phyloP scores from a whole-genome alignment of 495 filamentous ascomycete genomes.

The Daldinia loculata region DNA sequence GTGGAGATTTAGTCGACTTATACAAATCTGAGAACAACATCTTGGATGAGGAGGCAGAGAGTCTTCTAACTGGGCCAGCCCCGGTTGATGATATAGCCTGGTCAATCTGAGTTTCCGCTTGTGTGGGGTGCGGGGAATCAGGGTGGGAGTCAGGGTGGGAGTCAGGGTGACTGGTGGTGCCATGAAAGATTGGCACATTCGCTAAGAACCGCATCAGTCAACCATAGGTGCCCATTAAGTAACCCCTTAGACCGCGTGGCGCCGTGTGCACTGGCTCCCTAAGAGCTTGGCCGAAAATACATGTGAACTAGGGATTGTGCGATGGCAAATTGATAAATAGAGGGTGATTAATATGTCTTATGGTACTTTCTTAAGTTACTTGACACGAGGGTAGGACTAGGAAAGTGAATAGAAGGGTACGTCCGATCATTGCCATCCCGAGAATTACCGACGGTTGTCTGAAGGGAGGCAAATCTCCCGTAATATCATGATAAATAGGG shows the following conservation, averaged over 20 bases:
- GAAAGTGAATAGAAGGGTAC: conserved; percentile 9
- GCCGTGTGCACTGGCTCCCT: conserved; percentile 6
- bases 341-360: conserved; percentile 16
- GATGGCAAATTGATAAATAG: conserved; percentile 1
- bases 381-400: conserved; percentile 9
- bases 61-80: conserved; percentile 26
- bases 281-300: conserved; percentile 10
- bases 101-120: conserved; percentile 25
- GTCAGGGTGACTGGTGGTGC: conserved; percentile 42
- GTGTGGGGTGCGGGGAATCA: conserved; percentile 46
- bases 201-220: conserved; percentile 38
- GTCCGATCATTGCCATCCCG: conserved; percentile 24
- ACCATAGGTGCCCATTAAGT: conserved; percentile 17
- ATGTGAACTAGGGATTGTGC: conserved; percentile 9
- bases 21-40: conserved; percentile 51
- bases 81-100: conserved; percentile 40
- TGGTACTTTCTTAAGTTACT: conserved; percentile 2
- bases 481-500: conserved; percentile 12
- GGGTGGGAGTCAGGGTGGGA: conserved; percentile 30
- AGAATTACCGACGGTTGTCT: conserved; percentile 5
- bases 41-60: conserved; percentile 40
- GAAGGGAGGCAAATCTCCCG: conserved; percentile 11
- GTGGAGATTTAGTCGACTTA: conserved; percentile 46
- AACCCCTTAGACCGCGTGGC: conserved; percentile 15
- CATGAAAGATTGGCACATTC: conserved; percentile 41